Conservation (phyloP, 805 yeast genomes). For the Yamadazyma takamatsuzukensis region DNA sequence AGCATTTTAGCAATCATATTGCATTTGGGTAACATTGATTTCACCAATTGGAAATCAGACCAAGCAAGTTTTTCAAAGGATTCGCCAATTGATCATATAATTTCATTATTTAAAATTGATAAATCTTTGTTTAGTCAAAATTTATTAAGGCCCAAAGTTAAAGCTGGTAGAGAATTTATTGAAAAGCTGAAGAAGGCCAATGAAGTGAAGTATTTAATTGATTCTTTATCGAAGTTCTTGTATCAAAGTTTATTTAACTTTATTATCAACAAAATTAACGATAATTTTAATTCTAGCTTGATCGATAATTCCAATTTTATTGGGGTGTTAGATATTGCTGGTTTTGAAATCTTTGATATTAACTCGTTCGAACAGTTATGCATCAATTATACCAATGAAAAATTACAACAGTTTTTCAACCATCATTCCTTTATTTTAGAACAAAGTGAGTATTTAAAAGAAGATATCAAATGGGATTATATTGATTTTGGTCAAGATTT, state of each 20-base stretch:
- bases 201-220: slow-evolving; percentile 78
- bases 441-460: slow-evolving; percentile 57
- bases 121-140: slow-evolving; percentile 49
- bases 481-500: slow-evolving; percentile 93
- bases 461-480: slow-evolving; percentile 63
- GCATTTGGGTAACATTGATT: slow-evolving; percentile 81
- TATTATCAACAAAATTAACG: slow-evolving; percentile 74
- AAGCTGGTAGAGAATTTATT: slow-evolving; percentile 86
- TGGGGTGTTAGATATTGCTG: slow-evolving; percentile 61
- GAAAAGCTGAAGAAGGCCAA: slow-evolving; percentile 71
- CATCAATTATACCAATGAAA: slow-evolving; percentile 59
- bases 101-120: slow-evolving; percentile 63
- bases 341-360: slow-evolving; percentile 55
- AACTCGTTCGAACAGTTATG: slow-evolving; percentile 61
- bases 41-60: slow-evolving; percentile 61
- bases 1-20: slow-evolving; percentile 70
- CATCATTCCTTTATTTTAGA: slow-evolving; percentile 60
- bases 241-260: slow-evolving; percentile 81
- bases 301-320: slow-evolving; percentile 38
- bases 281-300: slow-evolving; percentile 21
- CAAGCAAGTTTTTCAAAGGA: slow-evolving; percentile 67
- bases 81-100: slow-evolving; percentile 46
- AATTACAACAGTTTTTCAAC: slow-evolving; percentile 57
- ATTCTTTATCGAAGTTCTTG: slow-evolving; percentile 81
- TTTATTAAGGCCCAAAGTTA: slow-evolving; percentile 75